Percentiles rank a stretch among this genome's conserved stretches.
Evolutionary conservation across 768 basidiomycete species (phyloP).

Genomic region (Pilatotrama ljubarskyi): DNA sequence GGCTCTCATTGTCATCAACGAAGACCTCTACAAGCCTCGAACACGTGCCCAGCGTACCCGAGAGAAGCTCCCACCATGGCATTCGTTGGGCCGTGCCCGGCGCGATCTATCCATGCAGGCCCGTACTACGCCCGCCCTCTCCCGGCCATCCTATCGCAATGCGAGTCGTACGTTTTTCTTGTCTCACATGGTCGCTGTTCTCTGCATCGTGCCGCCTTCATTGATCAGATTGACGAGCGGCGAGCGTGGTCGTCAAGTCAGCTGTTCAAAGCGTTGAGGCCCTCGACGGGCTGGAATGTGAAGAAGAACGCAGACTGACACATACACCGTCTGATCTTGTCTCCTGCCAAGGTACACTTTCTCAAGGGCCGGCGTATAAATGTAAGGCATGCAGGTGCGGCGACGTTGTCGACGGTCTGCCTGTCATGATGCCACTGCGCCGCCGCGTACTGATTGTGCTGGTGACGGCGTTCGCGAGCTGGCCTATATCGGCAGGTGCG

Average conservation of each 20-base stretch:
- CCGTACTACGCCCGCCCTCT: constrained; percentile 5
- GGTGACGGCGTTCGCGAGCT: background rate
- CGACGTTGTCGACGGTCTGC: background rate
- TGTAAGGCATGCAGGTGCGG: background rate
- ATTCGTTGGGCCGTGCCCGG: background rate
- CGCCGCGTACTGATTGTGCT: background rate
- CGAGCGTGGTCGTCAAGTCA: constrained; percentile 2
- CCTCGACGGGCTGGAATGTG: background rate
- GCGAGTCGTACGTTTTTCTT: background rate
- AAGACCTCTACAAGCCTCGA: background rate
- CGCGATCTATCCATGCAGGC: background rate
- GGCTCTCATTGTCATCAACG: background rate
- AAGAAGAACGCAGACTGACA: background rate
- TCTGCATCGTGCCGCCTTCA: background rate
- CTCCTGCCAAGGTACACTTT: background rate
- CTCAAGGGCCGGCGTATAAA: background rate
- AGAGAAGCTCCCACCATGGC: background rate
- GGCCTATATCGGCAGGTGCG: background rate
- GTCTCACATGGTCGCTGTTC: constrained; percentile 12
- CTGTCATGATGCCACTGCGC: background rate
- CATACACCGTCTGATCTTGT: background rate
- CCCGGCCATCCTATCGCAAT: constrained; percentile 2
- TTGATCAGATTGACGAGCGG: background rate
- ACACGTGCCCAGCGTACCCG: constrained; percentile 9
- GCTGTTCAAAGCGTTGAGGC: background rate